phyloP scores from a whole-genome alignment of 768 basidiomycete genomes.

The Tylopilus rubrobrunneus region DNA sequence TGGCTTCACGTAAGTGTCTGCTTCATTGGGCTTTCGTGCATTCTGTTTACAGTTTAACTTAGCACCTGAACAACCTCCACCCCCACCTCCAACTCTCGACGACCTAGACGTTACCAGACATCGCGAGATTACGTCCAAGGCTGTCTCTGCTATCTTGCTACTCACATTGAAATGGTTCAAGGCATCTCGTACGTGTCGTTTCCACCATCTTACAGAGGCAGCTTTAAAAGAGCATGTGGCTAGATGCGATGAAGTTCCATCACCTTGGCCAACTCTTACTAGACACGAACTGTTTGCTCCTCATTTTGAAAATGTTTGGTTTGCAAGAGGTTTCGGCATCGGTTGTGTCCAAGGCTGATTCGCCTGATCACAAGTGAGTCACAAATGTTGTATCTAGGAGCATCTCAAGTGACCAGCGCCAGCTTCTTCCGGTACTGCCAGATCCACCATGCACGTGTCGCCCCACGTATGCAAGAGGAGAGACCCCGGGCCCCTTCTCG shows the following conservation, averaged over 20 bases:
- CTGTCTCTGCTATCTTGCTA: slow-evolving; percentile 90
- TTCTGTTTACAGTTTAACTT: slow-evolving; percentile 8
- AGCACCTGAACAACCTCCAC: slow-evolving; percentile 62
- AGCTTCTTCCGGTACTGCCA: slow-evolving; percentile 98
- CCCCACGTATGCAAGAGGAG: slow-evolving; percentile 59
- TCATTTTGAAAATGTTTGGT: slow-evolving; percentile 98
- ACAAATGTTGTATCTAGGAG: background rate
- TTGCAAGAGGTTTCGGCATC: slow-evolving; percentile 83
- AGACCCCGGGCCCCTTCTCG: slow-evolving; percentile 61
- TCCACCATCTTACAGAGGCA: background rate
- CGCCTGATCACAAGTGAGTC: slow-evolving; percentile 76
- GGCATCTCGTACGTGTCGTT: slow-evolving; percentile 75
- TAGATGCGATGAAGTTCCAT: slow-evolving; percentile 98
- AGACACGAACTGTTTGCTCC: slow-evolving; percentile 89
- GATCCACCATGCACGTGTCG: slow-evolving; percentile 65
- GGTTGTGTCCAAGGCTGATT: slow-evolving; percentile 86
- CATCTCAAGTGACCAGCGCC: slow-evolving; percentile 8
- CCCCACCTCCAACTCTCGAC: slow-evolving; percentile 73
- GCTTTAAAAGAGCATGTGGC: background rate
- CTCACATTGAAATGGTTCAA: slow-evolving; percentile 97
- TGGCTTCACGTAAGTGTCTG: slow-evolving; percentile 53
- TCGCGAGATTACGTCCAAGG: slow-evolving; percentile 96
- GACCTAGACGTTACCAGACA: slow-evolving; percentile 93
- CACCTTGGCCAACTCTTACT: slow-evolving; percentile 93
- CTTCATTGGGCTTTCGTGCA: background rate